Evolutionary conservation across 208 protist species (phyloP).

Genomic region (Leishmania guyanensis): DNA sequence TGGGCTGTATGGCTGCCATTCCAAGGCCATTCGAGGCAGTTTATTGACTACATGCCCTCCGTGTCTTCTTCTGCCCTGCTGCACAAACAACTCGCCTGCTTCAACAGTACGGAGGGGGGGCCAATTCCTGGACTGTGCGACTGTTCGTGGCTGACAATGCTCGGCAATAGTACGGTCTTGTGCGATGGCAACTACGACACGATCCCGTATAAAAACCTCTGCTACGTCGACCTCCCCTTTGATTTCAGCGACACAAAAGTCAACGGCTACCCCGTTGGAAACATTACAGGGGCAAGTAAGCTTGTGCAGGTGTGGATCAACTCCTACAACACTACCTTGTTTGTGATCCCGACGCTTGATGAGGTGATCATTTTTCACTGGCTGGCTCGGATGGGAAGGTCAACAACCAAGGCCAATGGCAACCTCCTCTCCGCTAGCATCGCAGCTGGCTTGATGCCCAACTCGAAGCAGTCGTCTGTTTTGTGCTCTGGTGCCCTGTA

Average conservation of each 20-base stretch:
- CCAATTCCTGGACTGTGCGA: conserved; percentile 31
- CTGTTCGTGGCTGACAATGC: conserved; percentile 20
- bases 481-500: conserved; percentile 45
- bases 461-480: conserved; percentile 42
- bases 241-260: conserved; percentile 16
- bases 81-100: conserved; percentile 30
- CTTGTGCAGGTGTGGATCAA: conserved; percentile 32
- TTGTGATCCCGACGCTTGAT: conserved; percentile 44
- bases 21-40: conserved; percentile 15
- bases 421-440: conserved; percentile 19
- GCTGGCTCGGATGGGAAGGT: conserved; percentile 37
- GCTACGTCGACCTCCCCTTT: conserved; percentile 19
- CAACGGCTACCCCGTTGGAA: conserved; percentile 20
- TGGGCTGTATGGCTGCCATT: conserved; percentile 38
- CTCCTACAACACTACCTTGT: conserved; percentile 29
- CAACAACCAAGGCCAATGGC: conserved; percentile 6
- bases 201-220: conserved; percentile 38
- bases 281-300: conserved; percentile 32
- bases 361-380: conserved; percentile 54
- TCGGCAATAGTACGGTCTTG: neutral
- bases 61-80: conserved; percentile 13
- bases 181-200: conserved; percentile 41
- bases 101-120: conserved; percentile 5
- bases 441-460: conserved; percentile 37
- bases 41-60: conserved; percentile 27